Conservation (phyloP, 306 rosid species). For the Cicer cuneatum region DNA sequence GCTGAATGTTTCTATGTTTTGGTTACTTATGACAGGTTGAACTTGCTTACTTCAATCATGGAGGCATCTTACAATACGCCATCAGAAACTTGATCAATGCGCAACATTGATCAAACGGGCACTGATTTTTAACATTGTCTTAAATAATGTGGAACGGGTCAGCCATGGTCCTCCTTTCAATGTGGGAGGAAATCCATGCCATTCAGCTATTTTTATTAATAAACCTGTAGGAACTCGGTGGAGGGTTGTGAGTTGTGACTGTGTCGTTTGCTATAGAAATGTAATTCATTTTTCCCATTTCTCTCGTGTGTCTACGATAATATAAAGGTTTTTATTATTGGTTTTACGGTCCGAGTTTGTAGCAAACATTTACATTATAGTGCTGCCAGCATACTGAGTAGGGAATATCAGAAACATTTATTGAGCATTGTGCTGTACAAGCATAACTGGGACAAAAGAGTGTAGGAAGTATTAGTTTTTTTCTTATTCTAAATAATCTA, state of each 20-base stretch:
- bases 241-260: constrained; percentile 39
- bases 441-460: background rate
- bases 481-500: too few species aligned
- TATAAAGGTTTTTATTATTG: background rate
- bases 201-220: constrained; percentile 40
- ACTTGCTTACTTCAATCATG: constrained; percentile 85
- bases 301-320: background rate
- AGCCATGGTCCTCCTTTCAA: constrained; percentile 38
- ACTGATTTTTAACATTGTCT: constrained; percentile 38
- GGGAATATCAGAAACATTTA: background rate
- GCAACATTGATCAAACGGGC: constrained; percentile 47
- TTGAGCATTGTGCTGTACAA: background rate
- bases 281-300: constrained; percentile 26
- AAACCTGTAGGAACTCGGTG: constrained; percentile 44
- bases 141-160: constrained; percentile 47
- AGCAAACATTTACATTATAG: constrained; percentile 2
- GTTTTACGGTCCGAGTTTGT: constrained; percentile 31
- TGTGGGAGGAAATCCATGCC: constrained; percentile 42
- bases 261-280: constrained; percentile 39
- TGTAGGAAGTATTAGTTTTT: background rate
- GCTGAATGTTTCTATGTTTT: constrained; percentile 7
- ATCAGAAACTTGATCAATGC: constrained; percentile 83
- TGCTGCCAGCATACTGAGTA: background rate
- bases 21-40: constrained; percentile 68
- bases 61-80: constrained; percentile 87